Base-by-base conservation (phyloP, 768 basidiomycete genomes). In the Scleroderma bovista region DNA sequence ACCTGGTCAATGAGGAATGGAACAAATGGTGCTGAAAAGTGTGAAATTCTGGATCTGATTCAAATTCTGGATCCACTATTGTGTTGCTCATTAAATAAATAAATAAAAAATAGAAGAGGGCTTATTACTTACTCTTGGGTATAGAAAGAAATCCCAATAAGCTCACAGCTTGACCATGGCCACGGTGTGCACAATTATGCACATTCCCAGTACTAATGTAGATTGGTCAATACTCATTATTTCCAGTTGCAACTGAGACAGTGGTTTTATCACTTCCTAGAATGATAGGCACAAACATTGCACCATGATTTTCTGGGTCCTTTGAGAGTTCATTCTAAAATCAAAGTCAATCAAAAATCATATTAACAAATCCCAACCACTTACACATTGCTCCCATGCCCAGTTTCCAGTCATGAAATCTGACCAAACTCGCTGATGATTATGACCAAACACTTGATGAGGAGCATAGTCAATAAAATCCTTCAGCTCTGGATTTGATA, bases 11-110 rank as follows among this genome's bases (percentile, higher is more conserved):
- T 0, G 66, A 69, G 1, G 58, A 31, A 47, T 72, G 69, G 39
- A 67, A 67, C 26, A 1, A 70, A 51, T 24, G 64, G 56, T 2
- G 57, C 51, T 3, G 54, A 57, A 50, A 72, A 69, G n/a, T 59
- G 4, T 57, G 57, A 44, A 64, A 68, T 11, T 46, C 42, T 10
- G 32, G 3, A 47, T 58, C 51, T 8, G 52, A 46, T 17, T 52
- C 46, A 29, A 55, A 49, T 36, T 57, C 48, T 16, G 46, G 8
- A 34, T 37, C 41, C 26, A 29, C 26, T 29, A 29, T 29, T 29
- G 9, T 29, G 9, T 29, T 29, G 26, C 26, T 29, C 26, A 29
- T 29, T 29, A 29, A 29, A 29, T 29, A 29, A 29, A 29, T 29
- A 29, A 29, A 29, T n/a, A n/a, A 29, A 29, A 29, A 5, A 5